These are phyloP conservation scores for Aspergillus pseudoterreus DNA, from an alignment of 2,329 filamentous ascomycete species.

Conservation along the genomic window DNA sequence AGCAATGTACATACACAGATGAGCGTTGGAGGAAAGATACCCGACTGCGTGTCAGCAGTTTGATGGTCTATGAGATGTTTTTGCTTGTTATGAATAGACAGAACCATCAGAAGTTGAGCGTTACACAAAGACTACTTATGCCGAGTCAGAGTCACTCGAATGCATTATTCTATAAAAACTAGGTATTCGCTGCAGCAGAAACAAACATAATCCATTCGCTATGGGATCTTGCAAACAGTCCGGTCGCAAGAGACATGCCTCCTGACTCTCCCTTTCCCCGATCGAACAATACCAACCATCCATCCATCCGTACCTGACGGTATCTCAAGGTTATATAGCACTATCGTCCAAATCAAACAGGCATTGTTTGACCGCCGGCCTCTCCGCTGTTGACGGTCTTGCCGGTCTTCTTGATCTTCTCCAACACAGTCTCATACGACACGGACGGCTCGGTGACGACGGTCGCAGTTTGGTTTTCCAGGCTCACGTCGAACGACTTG, in stretches of 20 bases:
- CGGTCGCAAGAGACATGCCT: too few species aligned
- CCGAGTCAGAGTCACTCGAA: too few species aligned
- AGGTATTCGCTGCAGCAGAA: too few species aligned
- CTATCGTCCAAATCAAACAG: conserved; percentile 25
- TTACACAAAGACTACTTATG: too few species aligned
- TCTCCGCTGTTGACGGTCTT: conserved; percentile 75
- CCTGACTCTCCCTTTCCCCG: too few species aligned
- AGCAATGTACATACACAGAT: conserved; percentile 4
- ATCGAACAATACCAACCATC: too few species aligned
- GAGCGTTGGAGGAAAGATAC: conserved; percentile 17
- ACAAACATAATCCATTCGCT: too few species aligned
- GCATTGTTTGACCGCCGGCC: conserved; percentile 40
- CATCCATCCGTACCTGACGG: too few species aligned
- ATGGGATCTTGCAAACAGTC: too few species aligned
- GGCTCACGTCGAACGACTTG: conserved; percentile 79
- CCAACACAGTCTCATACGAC: conserved; percentile 74
- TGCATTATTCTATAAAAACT: too few species aligned
- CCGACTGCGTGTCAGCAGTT: conserved; percentile 6
- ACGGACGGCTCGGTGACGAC: conserved; percentile 68
- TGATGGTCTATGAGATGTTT: background rate
- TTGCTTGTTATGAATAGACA: too few species aligned
- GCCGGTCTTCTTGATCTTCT: conserved; percentile 90
- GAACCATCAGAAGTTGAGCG: too few species aligned
- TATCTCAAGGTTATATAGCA: background rate
- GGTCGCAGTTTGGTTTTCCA: conserved; percentile 79